Base-by-base conservation (phyloP, 2,329 filamentous ascomycete genomes). In the Fusarium udum region DNA sequence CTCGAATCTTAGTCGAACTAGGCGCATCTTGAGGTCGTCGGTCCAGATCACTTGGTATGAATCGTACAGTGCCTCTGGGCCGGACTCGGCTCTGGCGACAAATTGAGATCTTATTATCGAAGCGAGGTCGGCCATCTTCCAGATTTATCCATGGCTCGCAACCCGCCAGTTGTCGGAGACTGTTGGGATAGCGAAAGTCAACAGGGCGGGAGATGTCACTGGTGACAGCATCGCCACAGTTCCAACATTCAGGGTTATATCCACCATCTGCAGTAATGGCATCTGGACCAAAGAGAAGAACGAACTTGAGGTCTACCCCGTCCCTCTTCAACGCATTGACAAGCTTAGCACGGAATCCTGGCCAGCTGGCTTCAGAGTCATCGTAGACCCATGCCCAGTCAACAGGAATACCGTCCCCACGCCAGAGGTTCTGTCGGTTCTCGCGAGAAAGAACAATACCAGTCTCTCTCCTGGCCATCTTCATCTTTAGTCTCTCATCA, bases 381-480 rank as follows among this genome's bases (percentile, higher is more conserved):
- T 75, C 69, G 36, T 76, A 79, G 4, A 79, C 60, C 78, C 78
- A 81, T 1, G 69, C 69, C 74, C 78, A 78, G n/a, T 78, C 67
- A 0, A 65, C 63, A 2, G 75, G 68, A 5, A 65, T 48, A 1
- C 42, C 62, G 0, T 61, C 26, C 3, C 72, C 71, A 1, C 69
- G 61, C 80, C 80, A 82, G 9, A 82, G 75, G 15, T 42, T 58
- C 9, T 64, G 63, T 28, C 81, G 73, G 42, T 80, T 68, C 16
- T 64, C 40, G 26, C 71, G 66, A 3, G 65, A n/a, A 1, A 82
- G 70, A 2, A 64, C 52, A 12, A 79, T 26, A 0, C 65, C 32
- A 8, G 57, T 46, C 13, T 65, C 32, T 8, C 71, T 69, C 3
- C 37, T 32, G 15, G 45, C 56, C 28, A 75, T 64, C 61, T 82